Conservation (phyloP, 1,139 yeast genomes). For the Saccharomyces hybrid region DNA sequence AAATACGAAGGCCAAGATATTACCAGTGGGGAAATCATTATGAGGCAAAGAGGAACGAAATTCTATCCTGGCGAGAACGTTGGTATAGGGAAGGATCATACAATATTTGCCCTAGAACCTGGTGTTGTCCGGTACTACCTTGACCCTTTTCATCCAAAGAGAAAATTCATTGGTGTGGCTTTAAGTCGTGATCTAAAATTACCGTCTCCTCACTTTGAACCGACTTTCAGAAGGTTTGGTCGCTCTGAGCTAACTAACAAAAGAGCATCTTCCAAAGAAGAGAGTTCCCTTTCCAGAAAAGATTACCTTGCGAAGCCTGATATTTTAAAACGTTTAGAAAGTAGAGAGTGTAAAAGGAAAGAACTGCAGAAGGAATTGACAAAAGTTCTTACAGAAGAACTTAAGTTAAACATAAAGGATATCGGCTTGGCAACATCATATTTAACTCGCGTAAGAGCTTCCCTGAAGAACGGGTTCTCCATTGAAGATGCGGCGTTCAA, state of each 20-base stretch:
- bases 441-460: constrained; percentile 44
- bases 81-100: constrained; percentile 89
- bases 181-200: constrained; percentile 53
- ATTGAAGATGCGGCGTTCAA: constrained; percentile 53
- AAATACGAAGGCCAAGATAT: constrained; percentile 59
- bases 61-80: constrained; percentile 93
- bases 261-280: constrained; percentile 31
- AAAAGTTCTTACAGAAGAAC: constrained; percentile 23
- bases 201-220: constrained; percentile 86
- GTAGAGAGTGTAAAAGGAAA: constrained; percentile 38
- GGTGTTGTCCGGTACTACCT: constrained; percentile 86
- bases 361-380: constrained; percentile 26
- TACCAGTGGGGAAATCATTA: constrained; percentile 74
- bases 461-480: constrained; percentile 43
- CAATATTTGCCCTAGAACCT: constrained; percentile 84
- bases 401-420: constrained; percentile 32
- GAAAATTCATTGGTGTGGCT: constrained; percentile 87
- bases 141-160: constrained; percentile 95
- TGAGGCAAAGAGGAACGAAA: constrained; percentile 96
- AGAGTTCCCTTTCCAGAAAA: constrained; percentile 31
- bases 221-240: constrained; percentile 81
- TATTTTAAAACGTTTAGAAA: constrained; percentile 35
- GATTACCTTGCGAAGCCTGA: constrained; percentile 52
- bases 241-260: constrained; percentile 47
- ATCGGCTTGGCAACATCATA: constrained; percentile 44